Evolutionary conservation across 148 eudicot species (phyloP).

Genomic region (Simmondsia chinensis): DNA sequence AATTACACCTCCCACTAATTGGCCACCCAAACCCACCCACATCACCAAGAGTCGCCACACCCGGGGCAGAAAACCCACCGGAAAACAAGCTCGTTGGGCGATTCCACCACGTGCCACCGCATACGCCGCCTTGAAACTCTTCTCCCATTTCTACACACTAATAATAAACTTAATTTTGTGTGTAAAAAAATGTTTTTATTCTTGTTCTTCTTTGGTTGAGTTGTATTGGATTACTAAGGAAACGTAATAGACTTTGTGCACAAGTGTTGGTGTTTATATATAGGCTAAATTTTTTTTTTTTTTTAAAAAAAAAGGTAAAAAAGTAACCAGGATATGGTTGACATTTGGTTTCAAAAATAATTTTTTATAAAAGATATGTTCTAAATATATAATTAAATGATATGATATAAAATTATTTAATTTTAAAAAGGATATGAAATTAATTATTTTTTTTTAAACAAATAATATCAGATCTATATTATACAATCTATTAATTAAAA

Average conservation of each 20-base stretch:
- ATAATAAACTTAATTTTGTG: background rate
- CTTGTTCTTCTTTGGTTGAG: background rate
- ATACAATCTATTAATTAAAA: no score
- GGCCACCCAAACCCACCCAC: constrained; percentile 42
- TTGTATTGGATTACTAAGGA: constrained; percentile 4
- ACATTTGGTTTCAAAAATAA: no score
- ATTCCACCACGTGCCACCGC: constrained; percentile 58
- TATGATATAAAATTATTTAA: no score
- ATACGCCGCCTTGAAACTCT: constrained; percentile 59
- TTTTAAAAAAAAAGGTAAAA: constrained; percentile 9
- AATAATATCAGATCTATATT: no score
- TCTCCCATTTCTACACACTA: constrained; percentile 34
- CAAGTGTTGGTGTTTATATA: constrained; percentile 18
- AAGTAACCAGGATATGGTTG: constrained; percentile 41
- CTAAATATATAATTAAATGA: no score
- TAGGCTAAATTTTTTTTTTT: constrained; percentile 12
- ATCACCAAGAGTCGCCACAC: no score
- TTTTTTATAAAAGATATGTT: no score
- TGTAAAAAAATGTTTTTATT: background rate
- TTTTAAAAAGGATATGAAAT: no score
- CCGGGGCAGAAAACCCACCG: constrained; percentile 25
- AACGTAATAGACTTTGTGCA: constrained; percentile 1
- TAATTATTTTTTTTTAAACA: no score
- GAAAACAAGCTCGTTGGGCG: constrained; percentile 22
- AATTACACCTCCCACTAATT: constrained; percentile 25